phyloP scores from a whole-genome alignment of 2,329 filamentous ascomycete genomes.

The Dryadomyces quercus-mongolicae region DNA sequence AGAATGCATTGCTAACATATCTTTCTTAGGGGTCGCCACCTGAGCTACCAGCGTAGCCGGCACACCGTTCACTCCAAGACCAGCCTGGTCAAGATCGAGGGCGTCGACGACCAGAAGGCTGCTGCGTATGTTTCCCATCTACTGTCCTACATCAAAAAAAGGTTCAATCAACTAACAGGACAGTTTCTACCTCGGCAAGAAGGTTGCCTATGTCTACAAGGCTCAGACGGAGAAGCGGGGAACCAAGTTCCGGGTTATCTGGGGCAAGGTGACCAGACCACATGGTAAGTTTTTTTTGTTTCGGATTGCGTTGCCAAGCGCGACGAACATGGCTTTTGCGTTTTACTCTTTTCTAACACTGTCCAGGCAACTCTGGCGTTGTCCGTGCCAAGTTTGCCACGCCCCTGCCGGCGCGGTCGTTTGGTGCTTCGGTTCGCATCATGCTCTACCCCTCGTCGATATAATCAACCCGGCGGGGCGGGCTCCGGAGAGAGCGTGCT shows the following conservation, averaged over 20 bases:
- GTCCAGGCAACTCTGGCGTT: constrained; percentile 84
- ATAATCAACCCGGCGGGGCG: constrained; percentile 38
- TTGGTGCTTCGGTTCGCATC: constrained; percentile 90
- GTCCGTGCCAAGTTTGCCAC: constrained; percentile 94
- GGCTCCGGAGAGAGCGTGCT: too few species aligned
- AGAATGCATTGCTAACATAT: constrained; percentile 12
- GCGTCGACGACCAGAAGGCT: constrained; percentile 80
- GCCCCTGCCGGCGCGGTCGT: constrained; percentile 93
- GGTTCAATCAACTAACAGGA: constrained; percentile 8
- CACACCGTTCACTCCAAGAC: constrained; percentile 83
- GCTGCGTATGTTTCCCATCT: constrained; percentile 76
- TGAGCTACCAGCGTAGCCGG: constrained; percentile 95
- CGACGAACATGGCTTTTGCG: not conserved
- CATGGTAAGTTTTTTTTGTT: constrained; percentile 9
- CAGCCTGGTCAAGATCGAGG: constrained; percentile 96
- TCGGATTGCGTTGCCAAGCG: too few species aligned
- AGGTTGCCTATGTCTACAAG: constrained; percentile 97
- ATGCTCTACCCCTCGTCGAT: constrained; percentile 98
- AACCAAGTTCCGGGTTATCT: constrained; percentile 81
- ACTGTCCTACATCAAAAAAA: too few species aligned
- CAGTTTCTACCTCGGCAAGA: constrained; percentile 96
- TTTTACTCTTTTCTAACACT: not conserved
- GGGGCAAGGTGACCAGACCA: constrained; percentile 17
- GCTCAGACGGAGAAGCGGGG: constrained; percentile 89
- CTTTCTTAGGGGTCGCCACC: constrained; percentile 74